Percentiles rank a stretch among this genome's conserved stretches.
These are phyloP conservation scores for Erythrophleum fordii DNA, from an alignment of 306 rosid genomes.

Conservation along the genomic window DNA sequence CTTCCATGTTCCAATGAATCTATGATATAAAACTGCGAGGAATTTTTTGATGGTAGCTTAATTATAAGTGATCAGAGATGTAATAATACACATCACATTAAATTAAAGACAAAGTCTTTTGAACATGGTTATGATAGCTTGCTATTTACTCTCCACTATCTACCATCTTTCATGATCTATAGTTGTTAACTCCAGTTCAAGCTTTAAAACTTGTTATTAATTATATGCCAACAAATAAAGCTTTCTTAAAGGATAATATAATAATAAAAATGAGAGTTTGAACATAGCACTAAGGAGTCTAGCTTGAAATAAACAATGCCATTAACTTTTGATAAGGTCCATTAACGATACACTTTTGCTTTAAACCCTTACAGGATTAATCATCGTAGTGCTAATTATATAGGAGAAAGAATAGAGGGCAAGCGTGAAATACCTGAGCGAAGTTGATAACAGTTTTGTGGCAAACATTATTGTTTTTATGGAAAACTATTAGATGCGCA, in stretches of 20 bases:
- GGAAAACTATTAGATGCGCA: too few species aligned
- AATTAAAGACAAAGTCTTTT: conserved; percentile 45
- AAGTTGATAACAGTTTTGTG: conserved; percentile 31
- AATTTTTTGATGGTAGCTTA: conserved; percentile 34
- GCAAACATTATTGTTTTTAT: too few species aligned
- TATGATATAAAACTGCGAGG: conserved; percentile 32
- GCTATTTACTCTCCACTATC: conserved; percentile 59
- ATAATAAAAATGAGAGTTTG: conserved; percentile 22
- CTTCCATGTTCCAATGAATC: conserved; percentile 61
- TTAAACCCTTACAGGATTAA: conserved; percentile 35
- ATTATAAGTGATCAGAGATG: conserved; percentile 34
- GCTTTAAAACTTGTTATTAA: conserved; percentile 42
- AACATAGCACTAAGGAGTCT: conserved; percentile 50
- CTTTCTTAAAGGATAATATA: conserved; percentile 35
- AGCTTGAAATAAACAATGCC: conserved; percentile 31
- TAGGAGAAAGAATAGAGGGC: conserved; percentile 8
- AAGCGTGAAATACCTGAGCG: conserved; percentile 24
- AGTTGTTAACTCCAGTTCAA: conserved; percentile 3
- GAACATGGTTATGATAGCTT: conserved; percentile 76
- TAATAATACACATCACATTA: conserved; percentile 27
- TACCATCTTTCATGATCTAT: conserved; percentile 27
- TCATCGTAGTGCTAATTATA: conserved; percentile 43
- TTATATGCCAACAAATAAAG: conserved; percentile 43
- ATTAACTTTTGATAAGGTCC: conserved; percentile 1
- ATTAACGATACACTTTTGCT: conserved; percentile 23